These are phyloP conservation scores for Leishmania gerbilli DNA, from an alignment of 208 protist species.

Conservation along the genomic window DNA sequence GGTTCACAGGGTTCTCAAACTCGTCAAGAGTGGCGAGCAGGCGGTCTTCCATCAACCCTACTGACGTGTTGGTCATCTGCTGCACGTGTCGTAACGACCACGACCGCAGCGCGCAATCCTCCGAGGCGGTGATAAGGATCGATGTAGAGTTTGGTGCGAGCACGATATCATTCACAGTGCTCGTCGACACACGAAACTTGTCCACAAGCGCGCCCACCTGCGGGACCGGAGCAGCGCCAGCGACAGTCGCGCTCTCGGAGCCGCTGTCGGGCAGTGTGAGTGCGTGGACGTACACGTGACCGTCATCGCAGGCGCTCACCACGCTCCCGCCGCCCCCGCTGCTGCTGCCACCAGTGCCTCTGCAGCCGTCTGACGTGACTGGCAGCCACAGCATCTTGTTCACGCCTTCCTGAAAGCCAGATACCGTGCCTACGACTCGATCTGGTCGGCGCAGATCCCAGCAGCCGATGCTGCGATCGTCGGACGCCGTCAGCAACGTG, in stretches of 20 bases:
- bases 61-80: slow-evolving; percentile 16
- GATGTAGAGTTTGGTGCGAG: slow-evolving; percentile 36
- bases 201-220: slow-evolving; percentile 57
- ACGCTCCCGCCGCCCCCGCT: slow-evolving; percentile 26
- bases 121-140: slow-evolving; percentile 69
- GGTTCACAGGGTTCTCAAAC: slow-evolving; percentile 85
- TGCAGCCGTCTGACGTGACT: slow-evolving; percentile 15
- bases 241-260: not conserved
- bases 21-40: slow-evolving; percentile 77
- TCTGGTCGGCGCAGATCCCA: slow-evolving; percentile 72
- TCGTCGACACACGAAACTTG: slow-evolving; percentile 69
- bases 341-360: slow-evolving; percentile 3
- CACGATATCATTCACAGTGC: slow-evolving; percentile 80
- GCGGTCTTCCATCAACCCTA: slow-evolving; percentile 45
- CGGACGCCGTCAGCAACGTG: slow-evolving; percentile 66
- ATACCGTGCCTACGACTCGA: slow-evolving; percentile 40
- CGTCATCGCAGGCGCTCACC: slow-evolving; percentile 85
- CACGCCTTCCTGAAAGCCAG: slow-evolving; percentile 72
- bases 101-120: slow-evolving; percentile 79
- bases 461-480: slow-evolving; percentile 72
- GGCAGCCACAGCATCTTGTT: slow-evolving; percentile 80
- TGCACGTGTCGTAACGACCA: slow-evolving; percentile 54
- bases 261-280: slow-evolving; percentile 17
- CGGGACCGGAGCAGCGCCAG: not conserved
- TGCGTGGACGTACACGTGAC: slow-evolving; percentile 76